Percentiles rank a stretch among this genome's conserved stretches.
phyloP scores from a whole-genome alignment of 768 basidiomycete species.

The Kwoniella mangroviensis region DNA sequence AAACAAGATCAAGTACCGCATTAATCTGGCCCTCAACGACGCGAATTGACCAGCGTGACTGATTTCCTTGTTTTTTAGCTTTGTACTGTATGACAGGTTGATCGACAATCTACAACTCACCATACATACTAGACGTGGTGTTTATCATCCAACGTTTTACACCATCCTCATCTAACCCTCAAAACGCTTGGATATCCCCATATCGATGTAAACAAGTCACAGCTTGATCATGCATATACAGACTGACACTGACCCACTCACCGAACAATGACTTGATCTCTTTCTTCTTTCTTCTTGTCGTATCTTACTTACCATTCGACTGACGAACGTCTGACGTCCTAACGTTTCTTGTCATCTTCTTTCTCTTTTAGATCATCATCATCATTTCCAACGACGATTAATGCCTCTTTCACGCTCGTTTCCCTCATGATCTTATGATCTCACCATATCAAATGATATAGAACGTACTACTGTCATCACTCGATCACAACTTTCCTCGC shows the following conservation, averaged over 20 bases:
- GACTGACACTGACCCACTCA: conserved; percentile 6
- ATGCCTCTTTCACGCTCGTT: background rate
- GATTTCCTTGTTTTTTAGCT: conserved; percentile 2
- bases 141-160: conserved; percentile 23
- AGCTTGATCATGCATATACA: background rate
- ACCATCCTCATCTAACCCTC: background rate
- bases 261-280: background rate
- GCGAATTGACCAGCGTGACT: conserved; percentile 9
- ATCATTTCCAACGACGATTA: background rate
- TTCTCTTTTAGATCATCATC: background rate
- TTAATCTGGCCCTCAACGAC: background rate
- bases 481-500: background rate
- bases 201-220: conserved; percentile 16
- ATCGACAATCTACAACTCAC: conserved; percentile 14
- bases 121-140: conserved; percentile 2
- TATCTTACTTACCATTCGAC: no score
- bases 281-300: conserved; percentile 1
- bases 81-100: conserved; percentile 1
- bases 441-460: background rate
- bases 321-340: background rate
- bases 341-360: background rate
- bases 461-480: background rate
- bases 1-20: conserved; percentile 2
- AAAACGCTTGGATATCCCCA: background rate
- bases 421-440: conserved; percentile 1